Base-by-base conservation (phyloP, 768 basidiomycete genomes). In the Hirschioporus abietinus region DNA sequence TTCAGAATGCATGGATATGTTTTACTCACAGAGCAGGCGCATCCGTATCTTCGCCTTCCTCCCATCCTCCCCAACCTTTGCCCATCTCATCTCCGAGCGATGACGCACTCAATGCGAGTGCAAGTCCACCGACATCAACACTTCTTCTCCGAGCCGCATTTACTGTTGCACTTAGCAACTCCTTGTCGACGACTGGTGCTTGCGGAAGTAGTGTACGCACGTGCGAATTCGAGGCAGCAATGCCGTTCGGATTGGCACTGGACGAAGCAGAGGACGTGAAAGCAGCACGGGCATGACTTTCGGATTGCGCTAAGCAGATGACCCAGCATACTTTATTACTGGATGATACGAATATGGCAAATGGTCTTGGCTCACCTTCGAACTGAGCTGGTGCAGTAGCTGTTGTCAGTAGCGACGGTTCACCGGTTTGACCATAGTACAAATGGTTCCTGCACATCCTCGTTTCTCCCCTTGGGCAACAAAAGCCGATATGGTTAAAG, bases 101-200 rank as follows among this genome's bases (percentile, higher is more conserved):
- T 12, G 60, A 25, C 25, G 25, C 30, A 23, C 60, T 34, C 63
- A 91, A 84, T 0, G 94, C 93, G 63, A 94, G 88, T 66, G 89
- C 87, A 67, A 98, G 83, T 35, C 95, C 95, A 15, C 95, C 95
- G 58, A 93, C 84, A 76, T 98, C 95, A 66, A 95, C 93, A 74
- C 92, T 95, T 61, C 92, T 81, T 64, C 95, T 81, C 67, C 86
- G 24, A 12, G 95, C 95, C 58, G 92, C 84, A 76, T 98, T 95
- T 65, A 95, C 93, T 74, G 91, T 95, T 64, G 94, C 81, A 66
- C 86, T 61, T 12, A 34, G 23, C 12, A 61, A 15, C 60, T 61
- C 60, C 60, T 15, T 61, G 60, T 61, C 60, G 60, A 61, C 30
- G 17, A 15, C 7, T 12, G 23, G 30, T 24, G 60, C 4, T 17